Evolutionary conservation across 352 stramenopile genomes (phyloP).

Genomic region (Saprolegnia parasitica): DNA sequence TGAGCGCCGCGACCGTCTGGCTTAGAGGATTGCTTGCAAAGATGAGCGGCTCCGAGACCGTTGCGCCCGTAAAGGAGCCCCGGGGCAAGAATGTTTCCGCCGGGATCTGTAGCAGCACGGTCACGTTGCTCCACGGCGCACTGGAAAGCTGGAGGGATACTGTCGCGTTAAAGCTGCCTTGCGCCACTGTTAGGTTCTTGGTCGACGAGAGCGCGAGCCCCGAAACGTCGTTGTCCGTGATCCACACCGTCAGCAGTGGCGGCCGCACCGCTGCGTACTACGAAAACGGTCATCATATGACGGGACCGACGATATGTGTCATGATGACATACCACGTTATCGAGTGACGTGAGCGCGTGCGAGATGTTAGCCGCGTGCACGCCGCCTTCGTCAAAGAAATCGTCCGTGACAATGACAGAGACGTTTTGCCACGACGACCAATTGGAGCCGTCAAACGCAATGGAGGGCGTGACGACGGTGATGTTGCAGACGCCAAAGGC

Average conservation of each 20-base stretch:
- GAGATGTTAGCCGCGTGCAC: constrained; percentile 51
- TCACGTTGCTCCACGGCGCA: constrained; percentile 61
- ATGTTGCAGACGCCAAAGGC: constrained; percentile 49
- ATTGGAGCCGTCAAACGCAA: constrained; percentile 57
- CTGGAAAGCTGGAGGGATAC: constrained; percentile 53
- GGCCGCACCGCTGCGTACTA: constrained; percentile 16
- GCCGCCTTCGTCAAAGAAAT: constrained; percentile 48
- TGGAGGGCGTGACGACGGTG: constrained; percentile 38
- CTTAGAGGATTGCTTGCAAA: constrained; percentile 24
- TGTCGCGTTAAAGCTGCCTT: constrained; percentile 77
- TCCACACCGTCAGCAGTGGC: constrained; percentile 36
- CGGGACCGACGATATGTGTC: no score
- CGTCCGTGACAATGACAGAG: constrained; percentile 52
- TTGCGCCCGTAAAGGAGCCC: constrained; percentile 31
- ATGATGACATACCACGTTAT: constrained; percentile 27
- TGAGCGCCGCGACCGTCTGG: constrained; percentile 28
- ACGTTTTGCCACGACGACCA: constrained; percentile 65
- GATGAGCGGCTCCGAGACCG: constrained; percentile 35
- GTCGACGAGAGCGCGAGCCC: constrained; percentile 31
- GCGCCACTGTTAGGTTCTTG: constrained; percentile 50
- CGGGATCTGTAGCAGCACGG: constrained; percentile 36
- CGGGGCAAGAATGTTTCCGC: constrained; percentile 40
- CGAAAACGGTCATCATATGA: background rate
- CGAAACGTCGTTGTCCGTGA: constrained; percentile 60
- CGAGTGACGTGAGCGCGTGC: constrained; percentile 42